Evolutionary conservation across 805 yeast genomes (phyloP), one percentile per base, ranked within the genome.

Genomic region (Nakazawaea populi): DNA sequence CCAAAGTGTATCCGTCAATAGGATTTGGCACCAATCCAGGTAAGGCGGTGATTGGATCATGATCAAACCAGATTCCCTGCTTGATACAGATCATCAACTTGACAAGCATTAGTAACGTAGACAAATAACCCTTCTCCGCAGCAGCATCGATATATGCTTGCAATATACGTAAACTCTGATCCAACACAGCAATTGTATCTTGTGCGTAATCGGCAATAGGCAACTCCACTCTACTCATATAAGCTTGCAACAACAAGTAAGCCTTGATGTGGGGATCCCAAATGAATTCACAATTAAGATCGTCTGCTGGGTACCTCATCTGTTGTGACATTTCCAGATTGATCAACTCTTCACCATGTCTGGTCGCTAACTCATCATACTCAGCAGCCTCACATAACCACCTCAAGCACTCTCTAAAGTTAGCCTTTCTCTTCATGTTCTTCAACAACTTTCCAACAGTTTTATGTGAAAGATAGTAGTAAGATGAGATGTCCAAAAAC

Each of bases 131-230:
- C 57, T 83, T 61, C 58, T 92, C 97, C 2, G 96, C 81, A 1
- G 94, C 83, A 24, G 88, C 89, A 67, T 94, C 99, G 53, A 92
- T 84, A 57, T 79, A 85, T 0, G 98, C 97, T 63, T 94, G 99
- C 49, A 91, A 69, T 55, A 94, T 85, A 78, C 99, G 96, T 61
- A 94, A 72, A 6, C 96, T 82, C 69, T 94, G 99, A 62, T 95
- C 99, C 52, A 94, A 71, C 8, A 94, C 96, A 0, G 97, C 84
- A 11, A 90, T 81, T 0, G 96, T 90, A 66, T 94, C 99, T 63
- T 92, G 98, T 8, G 86, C 75, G 63, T 94, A 94, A 72, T 94
- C 99, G 0, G 96, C 95, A 60, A 94, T 88, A 1, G 98, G 99
- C 45, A 94, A 71, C 53, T 88, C 94, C 5, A 81, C 71, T 45